Base-by-base conservation (phyloP, 768 basidiomycete genomes). In the Exidia glandulosa region DNA sequence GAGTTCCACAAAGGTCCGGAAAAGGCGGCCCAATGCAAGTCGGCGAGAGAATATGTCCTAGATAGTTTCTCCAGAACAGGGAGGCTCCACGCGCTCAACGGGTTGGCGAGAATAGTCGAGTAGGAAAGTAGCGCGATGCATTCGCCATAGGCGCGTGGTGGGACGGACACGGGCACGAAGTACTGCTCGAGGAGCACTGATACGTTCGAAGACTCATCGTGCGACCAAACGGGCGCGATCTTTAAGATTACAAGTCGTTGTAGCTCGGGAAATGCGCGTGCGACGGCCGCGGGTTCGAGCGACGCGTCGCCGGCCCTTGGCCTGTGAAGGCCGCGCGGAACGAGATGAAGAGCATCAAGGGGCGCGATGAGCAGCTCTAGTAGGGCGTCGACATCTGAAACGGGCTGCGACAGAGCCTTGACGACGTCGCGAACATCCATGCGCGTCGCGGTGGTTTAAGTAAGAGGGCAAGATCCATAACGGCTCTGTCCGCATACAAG, bases 191-290 rank as follows among this genome's bases (percentile, higher is more conserved):
- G 64, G 19, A 91, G 70, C 2, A 69, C 69, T 34, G 81, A 71
- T 60, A 85, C 78, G n/a, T 72, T 69, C 41, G 94, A 74, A 3
- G 68, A 60, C 1, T 73, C 65, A 37, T 82, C 79, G n/a, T n/a
- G n/a, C n/a, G n/a, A n/a, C 90, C 91, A 95, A 33, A 81, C 79
- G 1, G 89, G 88, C 3, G 83, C 68, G 56, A 90, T 74, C 62
- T 83, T 76, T 62, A 80, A 79, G 30, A 94, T 66, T 13, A 94
- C 69, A 10, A 74, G 75, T 55, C 76, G 74, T 66, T 95, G 92
- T n/a, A 94, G 71, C 1, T 71, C 67, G 3, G 84, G 81, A 32
- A 84, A 67, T 61, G 71, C 67, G 54, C 71, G 73, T 33, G 62
- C 30, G 27, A 77, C 62, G 61, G 70, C 68, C 56, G 79, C 59